Conservation (phyloP, 2,329 filamentous ascomycete genomes). For the Zasmidium citrigriseum region DNA sequence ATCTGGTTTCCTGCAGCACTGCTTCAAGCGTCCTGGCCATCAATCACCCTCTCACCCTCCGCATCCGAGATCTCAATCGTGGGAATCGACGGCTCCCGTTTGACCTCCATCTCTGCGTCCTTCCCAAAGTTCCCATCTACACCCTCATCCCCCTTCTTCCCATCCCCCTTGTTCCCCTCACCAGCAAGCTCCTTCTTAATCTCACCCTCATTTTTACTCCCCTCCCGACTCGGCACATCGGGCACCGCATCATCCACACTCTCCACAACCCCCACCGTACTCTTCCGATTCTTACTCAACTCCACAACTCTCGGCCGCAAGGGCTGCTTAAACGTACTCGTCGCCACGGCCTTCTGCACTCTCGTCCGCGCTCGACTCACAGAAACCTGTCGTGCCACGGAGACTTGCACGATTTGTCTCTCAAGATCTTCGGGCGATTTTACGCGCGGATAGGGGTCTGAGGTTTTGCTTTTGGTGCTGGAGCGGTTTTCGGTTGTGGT, state of each 20-base stretch:
- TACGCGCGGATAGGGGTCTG: constrained; percentile 21
- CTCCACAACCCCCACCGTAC: constrained; percentile 33
- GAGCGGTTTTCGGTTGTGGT: neutral
- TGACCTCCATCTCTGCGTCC: too few species aligned
- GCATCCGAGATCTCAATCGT: too few species aligned
- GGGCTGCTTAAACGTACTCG: constrained; percentile 28
- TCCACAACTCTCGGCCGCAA: constrained; percentile 35
- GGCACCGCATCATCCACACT: constrained; percentile 11
- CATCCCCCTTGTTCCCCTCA: too few species aligned
- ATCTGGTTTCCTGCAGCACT: too few species aligned
- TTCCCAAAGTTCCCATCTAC: neutral
- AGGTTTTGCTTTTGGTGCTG: neutral
- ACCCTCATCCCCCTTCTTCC: too few species aligned
- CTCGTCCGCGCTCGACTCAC: constrained; percentile 26
- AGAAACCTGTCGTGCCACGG: constrained; percentile 32
- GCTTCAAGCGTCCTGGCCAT: too few species aligned
- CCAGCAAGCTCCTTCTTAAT: neutral
- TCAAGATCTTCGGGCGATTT: constrained; percentile 28
- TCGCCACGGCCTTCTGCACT: constrained; percentile 26
- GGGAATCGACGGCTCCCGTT: too few species aligned
- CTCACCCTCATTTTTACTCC: neutral
- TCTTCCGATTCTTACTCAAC: constrained; percentile 33
- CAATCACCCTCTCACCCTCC: too few species aligned
- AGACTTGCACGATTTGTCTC: constrained; percentile 32
- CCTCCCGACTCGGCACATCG: neutral